A percentile compares a stretch with the other conserved stretches of the same genome.
Evolutionary conservation across 148 eudicot species (phyloP).

Genomic region (Rhododendron williamsianum): DNA sequence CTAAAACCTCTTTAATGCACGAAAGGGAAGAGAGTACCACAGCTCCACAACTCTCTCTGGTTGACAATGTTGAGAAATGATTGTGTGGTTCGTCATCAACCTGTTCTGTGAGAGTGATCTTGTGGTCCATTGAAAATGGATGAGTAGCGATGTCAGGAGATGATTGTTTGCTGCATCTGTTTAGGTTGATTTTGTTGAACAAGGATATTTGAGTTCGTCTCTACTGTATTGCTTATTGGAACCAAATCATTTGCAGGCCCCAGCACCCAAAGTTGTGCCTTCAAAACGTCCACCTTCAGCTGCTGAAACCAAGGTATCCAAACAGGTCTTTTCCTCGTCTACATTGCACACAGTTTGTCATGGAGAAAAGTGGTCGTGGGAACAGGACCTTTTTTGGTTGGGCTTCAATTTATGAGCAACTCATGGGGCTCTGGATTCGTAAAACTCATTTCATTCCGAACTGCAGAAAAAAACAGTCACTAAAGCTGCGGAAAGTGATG

Average conservation of each 20-base stretch:
- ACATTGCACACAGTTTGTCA: not conserved
- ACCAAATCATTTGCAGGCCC: not conserved
- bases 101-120: not conserved
- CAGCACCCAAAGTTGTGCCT: not conserved
- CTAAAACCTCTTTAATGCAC: not conserved
- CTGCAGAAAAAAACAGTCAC: conserved; percentile 11
- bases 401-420: not conserved
- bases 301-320: not conserved
- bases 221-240: not conserved
- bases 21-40: not conserved
- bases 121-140: not conserved
- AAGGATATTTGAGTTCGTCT: not conserved
- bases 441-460: not conserved
- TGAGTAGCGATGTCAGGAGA: not conserved
- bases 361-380: not conserved
- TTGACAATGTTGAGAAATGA: not conserved
- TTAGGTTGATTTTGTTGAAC: not conserved
- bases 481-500: conserved; percentile 22
- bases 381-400: not conserved
- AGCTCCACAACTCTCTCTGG: not conserved
- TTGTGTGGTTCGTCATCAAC: not conserved
- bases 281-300: conserved; percentile 1
- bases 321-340: not conserved
- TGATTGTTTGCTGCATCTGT: not conserved
- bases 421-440: no score